Evolutionary conservation across 495 filamentous ascomycete species (phyloP).

Genomic region (Viridothelium virens): DNA sequence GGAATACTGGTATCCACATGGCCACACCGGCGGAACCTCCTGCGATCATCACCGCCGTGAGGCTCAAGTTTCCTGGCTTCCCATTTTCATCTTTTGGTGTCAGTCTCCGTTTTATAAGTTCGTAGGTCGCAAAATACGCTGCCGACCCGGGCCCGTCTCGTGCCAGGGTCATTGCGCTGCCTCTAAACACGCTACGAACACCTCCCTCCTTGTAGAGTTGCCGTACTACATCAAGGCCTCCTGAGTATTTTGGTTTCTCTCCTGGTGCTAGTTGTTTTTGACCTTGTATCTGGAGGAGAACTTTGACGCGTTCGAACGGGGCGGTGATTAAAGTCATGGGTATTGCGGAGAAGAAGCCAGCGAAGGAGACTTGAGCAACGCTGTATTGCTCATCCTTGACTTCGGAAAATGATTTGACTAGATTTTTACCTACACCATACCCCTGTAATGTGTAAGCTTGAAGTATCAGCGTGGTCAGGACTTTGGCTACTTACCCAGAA

Average conservation of each 20-base stretch:
- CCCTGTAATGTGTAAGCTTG: slow-evolving; percentile 42
- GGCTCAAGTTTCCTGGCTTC: slow-evolving; percentile 64
- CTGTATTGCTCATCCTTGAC: slow-evolving; percentile 62
- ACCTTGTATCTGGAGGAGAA: slow-evolving; percentile 94
- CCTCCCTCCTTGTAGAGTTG: slow-evolving; percentile 92
- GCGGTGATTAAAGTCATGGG: slow-evolving; percentile 98
- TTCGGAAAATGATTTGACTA: slow-evolving; percentile 62
- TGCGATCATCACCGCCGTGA: slow-evolving; percentile 75
- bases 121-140: slow-evolving; percentile 95
- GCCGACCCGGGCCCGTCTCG: slow-evolving; percentile 88
- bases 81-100: slow-evolving; percentile 80
- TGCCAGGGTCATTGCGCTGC: slow-evolving; percentile 81
- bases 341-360: slow-evolving; percentile 95
- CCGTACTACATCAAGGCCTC: slow-evolving; percentile 85
- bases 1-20: slow-evolving; percentile 99
- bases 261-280: slow-evolving; percentile 78
- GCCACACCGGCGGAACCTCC: slow-evolving; percentile 88
- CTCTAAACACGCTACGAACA: slow-evolving; percentile 82
- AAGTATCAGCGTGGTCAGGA: neutral
- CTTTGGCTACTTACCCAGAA: slow-evolving; percentile 56
- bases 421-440: slow-evolving; percentile 86
- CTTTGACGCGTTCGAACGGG: slow-evolving; percentile 97
- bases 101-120: slow-evolving; percentile 79
- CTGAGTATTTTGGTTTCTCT: slow-evolving; percentile 86
- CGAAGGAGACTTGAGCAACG: slow-evolving; percentile 80